phyloP scores from a whole-genome alignment of 2,329 filamentous ascomycete genomes.

The Aureobasidium melanogenum region DNA sequence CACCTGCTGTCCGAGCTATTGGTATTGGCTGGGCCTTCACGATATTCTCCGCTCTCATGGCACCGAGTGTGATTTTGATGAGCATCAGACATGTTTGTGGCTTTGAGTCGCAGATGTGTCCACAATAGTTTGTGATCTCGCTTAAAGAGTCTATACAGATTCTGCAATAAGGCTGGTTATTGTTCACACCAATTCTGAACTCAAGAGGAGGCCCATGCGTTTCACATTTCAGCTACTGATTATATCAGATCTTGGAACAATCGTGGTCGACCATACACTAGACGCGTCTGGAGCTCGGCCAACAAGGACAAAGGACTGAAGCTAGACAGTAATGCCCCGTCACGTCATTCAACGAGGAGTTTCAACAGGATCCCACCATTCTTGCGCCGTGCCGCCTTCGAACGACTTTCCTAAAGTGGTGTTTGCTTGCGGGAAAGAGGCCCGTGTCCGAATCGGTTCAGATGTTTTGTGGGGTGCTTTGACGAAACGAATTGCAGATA shows the following conservation, averaged over 20 bases:
- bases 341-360: background rate
- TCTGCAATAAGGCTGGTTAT: background rate
- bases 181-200: background rate
- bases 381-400: background rate
- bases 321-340: background rate
- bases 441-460: background rate
- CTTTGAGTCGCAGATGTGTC: no score
- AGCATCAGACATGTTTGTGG: no score
- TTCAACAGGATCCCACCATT: background rate
- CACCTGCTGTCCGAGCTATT: no score
- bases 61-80: no score
- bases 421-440: background rate
- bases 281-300: background rate
- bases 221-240: background rate
- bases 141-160: background rate
- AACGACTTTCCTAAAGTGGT: background rate
- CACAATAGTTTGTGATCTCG: no score
- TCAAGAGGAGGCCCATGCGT: background rate
- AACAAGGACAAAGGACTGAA: background rate
- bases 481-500: background rate
- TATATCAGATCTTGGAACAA: background rate
- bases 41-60: no score
- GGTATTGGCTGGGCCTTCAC: no score
- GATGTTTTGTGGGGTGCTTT: background rate
- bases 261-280: background rate